A percentile compares a stretch with the other conserved stretches of the same genome.
These are phyloP conservation scores for Didymosphaeria variabile DNA, from an alignment of 2,329 filamentous ascomycete genomes.

Conservation along the genomic window DNA sequence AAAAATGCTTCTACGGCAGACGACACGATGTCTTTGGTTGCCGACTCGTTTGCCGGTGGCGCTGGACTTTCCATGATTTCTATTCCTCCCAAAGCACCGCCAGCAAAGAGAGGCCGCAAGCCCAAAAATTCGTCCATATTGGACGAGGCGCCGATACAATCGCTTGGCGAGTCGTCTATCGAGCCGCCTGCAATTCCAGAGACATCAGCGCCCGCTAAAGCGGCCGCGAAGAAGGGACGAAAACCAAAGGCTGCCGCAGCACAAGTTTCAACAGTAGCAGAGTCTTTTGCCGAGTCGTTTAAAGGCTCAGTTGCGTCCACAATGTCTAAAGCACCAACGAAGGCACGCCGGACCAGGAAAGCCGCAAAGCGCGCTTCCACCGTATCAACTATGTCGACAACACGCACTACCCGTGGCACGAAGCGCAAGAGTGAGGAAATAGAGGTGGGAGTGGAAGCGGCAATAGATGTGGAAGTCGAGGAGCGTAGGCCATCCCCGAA, in stretches of 20 bases:
- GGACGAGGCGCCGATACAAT: slow-evolving; percentile 6
- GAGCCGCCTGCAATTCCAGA: slow-evolving; percentile 2
- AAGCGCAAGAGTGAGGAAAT: slow-evolving; percentile 32
- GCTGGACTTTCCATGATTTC: slow-evolving; percentile 6
- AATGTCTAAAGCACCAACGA: slow-evolving; percentile 9
- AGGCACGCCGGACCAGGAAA: slow-evolving; percentile 14
- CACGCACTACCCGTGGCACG: slow-evolving; percentile 24
- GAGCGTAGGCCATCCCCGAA: slow-evolving; percentile 14
- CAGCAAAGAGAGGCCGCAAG: slow-evolving; percentile 14
- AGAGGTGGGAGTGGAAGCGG: slow-evolving; percentile 16
- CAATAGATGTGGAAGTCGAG: background rate
- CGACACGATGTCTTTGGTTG: slow-evolving; percentile 11
- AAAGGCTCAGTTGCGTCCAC: slow-evolving; percentile 8
- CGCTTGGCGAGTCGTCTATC: slow-evolving; percentile 7
- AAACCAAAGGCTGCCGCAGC: slow-evolving; percentile 6
- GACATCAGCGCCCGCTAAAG: slow-evolving; percentile 8
- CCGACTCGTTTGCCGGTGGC: slow-evolving; percentile 11
- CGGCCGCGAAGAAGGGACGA: slow-evolving; percentile 9
- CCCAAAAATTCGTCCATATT: slow-evolving; percentile 11
- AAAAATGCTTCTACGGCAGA: slow-evolving; percentile 10
- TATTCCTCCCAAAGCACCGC: slow-evolving; percentile 12
- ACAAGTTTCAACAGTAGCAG: background rate
- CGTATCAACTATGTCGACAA: slow-evolving; percentile 17
- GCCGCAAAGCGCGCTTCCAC: slow-evolving; percentile 15
- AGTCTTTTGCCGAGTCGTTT: slow-evolving; percentile 3